These are phyloP conservation scores for Pisolithus albus DNA, from an alignment of 768 basidiomycete genomes.

Conservation along the genomic window DNA sequence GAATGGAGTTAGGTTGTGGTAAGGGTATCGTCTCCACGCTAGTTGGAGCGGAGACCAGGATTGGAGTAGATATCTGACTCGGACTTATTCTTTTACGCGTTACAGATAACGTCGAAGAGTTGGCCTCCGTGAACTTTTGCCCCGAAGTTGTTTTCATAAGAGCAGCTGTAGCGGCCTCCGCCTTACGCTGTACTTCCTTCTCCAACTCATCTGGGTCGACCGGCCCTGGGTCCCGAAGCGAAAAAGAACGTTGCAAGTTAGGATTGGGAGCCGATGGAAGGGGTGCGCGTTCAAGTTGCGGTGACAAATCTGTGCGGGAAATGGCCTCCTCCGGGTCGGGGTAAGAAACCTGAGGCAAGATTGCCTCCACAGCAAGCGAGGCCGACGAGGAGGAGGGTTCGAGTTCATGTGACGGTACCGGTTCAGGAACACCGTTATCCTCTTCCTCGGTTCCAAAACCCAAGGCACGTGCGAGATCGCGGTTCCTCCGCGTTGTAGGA, in stretches of 20 bases:
- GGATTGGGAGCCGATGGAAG: constrained; percentile 11
- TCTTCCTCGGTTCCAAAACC: constrained; percentile 49
- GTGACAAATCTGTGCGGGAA: not conserved
- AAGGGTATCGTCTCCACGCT: constrained; percentile 64
- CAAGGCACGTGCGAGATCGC: constrained; percentile 70
- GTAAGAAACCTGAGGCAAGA: constrained; percentile 18
- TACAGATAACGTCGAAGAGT: constrained; percentile 36
- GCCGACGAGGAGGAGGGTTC: constrained; percentile 24
- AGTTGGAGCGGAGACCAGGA: constrained; percentile 58
- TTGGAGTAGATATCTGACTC: constrained; percentile 60
- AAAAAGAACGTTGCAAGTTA: constrained; percentile 24
- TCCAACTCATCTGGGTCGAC: constrained; percentile 52
- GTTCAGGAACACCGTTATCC: constrained; percentile 15
- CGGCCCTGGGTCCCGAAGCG: constrained; percentile 34
- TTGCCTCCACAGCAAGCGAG: constrained; percentile 31
- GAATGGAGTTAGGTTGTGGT: constrained; percentile 32
- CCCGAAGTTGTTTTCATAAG: constrained; percentile 47
- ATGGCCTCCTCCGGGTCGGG: constrained; percentile 11
- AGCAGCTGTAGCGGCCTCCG: constrained; percentile 58
- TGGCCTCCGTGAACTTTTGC: constrained; percentile 34
- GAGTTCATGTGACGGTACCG: constrained; percentile 15
- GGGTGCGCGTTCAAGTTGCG: constrained; percentile 2
- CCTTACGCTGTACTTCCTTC: constrained; percentile 60
- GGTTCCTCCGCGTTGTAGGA: constrained; percentile 54
- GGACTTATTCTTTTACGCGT: constrained; percentile 53